Conservation (phyloP, 345 rosid genomes). For the Citrus maxima region DNA sequence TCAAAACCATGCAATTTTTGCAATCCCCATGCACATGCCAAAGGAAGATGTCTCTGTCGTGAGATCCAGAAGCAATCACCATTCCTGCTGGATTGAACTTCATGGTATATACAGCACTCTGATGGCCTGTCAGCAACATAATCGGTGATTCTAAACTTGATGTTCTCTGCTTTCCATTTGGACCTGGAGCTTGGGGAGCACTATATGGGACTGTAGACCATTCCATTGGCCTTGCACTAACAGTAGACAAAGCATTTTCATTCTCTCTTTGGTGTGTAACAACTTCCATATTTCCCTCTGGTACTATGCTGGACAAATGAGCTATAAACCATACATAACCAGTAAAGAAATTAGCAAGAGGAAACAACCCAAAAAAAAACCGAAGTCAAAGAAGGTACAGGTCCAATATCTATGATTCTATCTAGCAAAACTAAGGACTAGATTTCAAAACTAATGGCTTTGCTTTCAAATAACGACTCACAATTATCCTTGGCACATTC, state of each 20-base stretch:
- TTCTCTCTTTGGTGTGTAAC: conserved; percentile 38
- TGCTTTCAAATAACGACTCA: no score
- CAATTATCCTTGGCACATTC: neutral
- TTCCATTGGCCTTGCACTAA: conserved; percentile 90
- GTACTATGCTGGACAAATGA: neutral
- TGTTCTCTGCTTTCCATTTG: conserved; percentile 56
- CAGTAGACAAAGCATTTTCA: conserved; percentile 54
- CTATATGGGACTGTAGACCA: conserved; percentile 64
- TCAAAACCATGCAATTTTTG: conserved; percentile 92
- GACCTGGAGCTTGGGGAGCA: conserved; percentile 55
- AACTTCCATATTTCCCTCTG: conserved; percentile 47
- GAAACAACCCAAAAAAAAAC: neutral
- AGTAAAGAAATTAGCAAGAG: neutral
- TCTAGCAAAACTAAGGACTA: no score
- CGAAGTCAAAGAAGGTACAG: no score
- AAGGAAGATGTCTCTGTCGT: conserved; percentile 86
- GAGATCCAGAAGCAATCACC: conserved; percentile 91
- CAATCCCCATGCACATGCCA: conserved; percentile 92
- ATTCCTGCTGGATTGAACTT: conserved; percentile 90
- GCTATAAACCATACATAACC: neutral
- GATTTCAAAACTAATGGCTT: no score
- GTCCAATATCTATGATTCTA: no score
- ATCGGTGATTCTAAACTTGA: conserved; percentile 93
- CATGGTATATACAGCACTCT: conserved; percentile 81
- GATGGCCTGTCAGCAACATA: conserved; percentile 87